phyloP scores from a whole-genome alignment of 257 asterid genomes.

The Cynanchum wilfordii region DNA sequence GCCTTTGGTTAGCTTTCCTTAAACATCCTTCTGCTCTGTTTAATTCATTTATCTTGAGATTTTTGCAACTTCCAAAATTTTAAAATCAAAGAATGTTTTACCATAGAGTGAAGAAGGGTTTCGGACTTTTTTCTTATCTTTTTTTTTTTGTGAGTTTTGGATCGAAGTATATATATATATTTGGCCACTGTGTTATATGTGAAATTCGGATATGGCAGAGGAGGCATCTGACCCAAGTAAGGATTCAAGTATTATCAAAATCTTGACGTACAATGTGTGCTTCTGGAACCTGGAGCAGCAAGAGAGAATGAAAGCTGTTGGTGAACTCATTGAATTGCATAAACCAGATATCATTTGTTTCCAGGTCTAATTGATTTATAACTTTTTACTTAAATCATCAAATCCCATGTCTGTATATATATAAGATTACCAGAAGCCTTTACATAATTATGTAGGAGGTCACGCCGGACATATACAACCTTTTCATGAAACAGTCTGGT shows the following conservation, averaged over 20 bases:
- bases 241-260: not conserved
- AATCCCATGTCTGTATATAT: too few species aligned
- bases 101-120: too few species aligned
- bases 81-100: too few species aligned
- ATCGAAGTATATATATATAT: too few species aligned
- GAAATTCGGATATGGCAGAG: not conserved
- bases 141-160: too few species aligned
- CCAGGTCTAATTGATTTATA: not conserved
- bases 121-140: too few species aligned
- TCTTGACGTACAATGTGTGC: slow-evolving; percentile 7
- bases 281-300: slow-evolving; percentile 3
- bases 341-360: slow-evolving; percentile 5
- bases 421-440: not conserved
- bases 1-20: slow-evolving; percentile 8
- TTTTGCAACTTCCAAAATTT: too few species aligned
- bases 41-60: not conserved
- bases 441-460: not conserved
- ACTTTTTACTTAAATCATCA: too few species aligned
- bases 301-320: not conserved
- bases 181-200: not conserved
- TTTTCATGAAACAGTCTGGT: not conserved
- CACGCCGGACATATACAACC: not conserved
- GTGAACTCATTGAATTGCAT: slow-evolving; percentile 1
- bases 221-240: not conserved
- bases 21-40: not conserved